phyloP scores from a whole-genome alignment of 768 basidiomycete species.

The Lanmaoa rubissima region DNA sequence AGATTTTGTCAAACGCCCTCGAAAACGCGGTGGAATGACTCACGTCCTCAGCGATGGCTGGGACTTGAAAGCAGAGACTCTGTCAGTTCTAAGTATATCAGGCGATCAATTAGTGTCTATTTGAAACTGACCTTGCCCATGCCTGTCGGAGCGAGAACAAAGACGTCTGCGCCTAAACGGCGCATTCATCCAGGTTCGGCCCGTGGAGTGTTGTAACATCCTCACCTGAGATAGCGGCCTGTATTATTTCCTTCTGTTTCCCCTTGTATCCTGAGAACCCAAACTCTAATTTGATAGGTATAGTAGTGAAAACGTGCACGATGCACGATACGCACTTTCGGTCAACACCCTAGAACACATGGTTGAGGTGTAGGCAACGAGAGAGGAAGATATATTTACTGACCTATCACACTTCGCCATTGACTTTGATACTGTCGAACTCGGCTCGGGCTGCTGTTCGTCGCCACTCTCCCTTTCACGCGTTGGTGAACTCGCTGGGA shows the following conservation, averaged over 20 bases:
- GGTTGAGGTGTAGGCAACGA: background rate
- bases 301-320: background rate
- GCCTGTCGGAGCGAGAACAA: slow-evolving; percentile 83
- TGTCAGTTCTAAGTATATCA: slow-evolving; percentile 25
- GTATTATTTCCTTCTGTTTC: slow-evolving; percentile 73
- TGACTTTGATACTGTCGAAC: background rate
- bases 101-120: background rate
- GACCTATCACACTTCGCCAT: slow-evolving; percentile 20
- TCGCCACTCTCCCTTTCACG: background rate
- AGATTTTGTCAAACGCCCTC: background rate
- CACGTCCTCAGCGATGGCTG: slow-evolving; percentile 66
- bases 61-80: slow-evolving; percentile 86
- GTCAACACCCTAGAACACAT: slow-evolving; percentile 19
- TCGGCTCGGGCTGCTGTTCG: background rate
- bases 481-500: slow-evolving; percentile 15
- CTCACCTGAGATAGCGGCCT: slow-evolving; percentile 64
- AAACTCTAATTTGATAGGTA: slow-evolving; percentile 49
- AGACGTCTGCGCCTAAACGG: slow-evolving; percentile 59
- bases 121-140: slow-evolving; percentile 71
- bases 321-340: slow-evolving; percentile 18
- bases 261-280: slow-evolving; percentile 69
- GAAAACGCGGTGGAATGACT: background rate
- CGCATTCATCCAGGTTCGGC: background rate
- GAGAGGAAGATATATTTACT: background rate
- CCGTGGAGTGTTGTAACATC: background rate